Base-by-base conservation (phyloP, 176 grass and related monocot species). In the Pharus latifolius region DNA sequence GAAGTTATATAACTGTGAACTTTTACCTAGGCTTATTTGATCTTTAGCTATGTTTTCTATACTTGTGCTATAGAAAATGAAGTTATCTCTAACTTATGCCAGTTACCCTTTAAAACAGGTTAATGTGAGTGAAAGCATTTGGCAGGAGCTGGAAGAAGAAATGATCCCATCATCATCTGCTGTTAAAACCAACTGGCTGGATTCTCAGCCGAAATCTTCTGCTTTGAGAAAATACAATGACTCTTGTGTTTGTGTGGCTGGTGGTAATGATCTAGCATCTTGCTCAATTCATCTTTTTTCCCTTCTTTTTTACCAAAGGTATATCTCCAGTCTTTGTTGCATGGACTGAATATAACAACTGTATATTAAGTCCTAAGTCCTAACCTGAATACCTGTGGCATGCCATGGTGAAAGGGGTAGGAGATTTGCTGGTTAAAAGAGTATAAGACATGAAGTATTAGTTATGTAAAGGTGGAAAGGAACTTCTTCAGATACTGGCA, bases 61-160 rank as follows among this genome's bases (percentile, higher is more conserved):
- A 0, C 30, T 56, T 46, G 4, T 63, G 62, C 48, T 27, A 22
- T 56, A 49, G 30, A 69, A 75, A 78, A 58, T 32, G 16, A 69
- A 48, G 19, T 29, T 26, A 77, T 55, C 56, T 5, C 62, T 65
- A 78, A 81, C 43, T 73, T 78, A 41, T 88, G 49, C 80, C 1
- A 49, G 33, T 77, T 68, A 56, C n/a, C 72, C 78, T 60, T 30
- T 77, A 43, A 73, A 57, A 17, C 83, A 99, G 95, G 85, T 94
- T 85, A 42, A 76, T 38, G 72, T 94, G 78, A 87, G 76, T 42
- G 95, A 94, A 87, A 91, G 82, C 63, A 77, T 80, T 66, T 99
- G 95, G 95, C 89, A 87, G 63, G 87, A 81, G 17, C 86, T 99
- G 78, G 95, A 99, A 63, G 95, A 91, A 94, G 90, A 93, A 88